These are phyloP conservation scores for Erucastrum elatum DNA, from an alignment of 345 rosid species.

Conservation along the genomic window DNA sequence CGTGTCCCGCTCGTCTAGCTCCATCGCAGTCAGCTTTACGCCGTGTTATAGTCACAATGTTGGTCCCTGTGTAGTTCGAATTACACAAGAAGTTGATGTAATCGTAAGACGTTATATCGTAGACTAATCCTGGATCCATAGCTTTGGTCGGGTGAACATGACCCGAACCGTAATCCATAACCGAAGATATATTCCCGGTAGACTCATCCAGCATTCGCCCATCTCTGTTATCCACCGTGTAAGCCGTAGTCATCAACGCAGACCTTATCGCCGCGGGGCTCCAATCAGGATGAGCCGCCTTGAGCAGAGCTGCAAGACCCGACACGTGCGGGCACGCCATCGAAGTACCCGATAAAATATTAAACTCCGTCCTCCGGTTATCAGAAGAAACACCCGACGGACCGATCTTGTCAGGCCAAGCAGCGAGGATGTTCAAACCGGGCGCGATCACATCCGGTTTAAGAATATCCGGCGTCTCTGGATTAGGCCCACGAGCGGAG, in stretches of 20 bases:
- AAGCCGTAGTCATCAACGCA: constrained; percentile 88
- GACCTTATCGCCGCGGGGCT: constrained; percentile 84
- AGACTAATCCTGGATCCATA: constrained; percentile 80
- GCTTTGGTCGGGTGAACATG: constrained; percentile 91
- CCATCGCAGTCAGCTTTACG: constrained; percentile 61
- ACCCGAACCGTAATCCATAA: constrained; percentile 77
- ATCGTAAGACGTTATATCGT: constrained; percentile 62
- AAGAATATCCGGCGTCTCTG: constrained; percentile 71
- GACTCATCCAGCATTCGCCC: constrained; percentile 77
- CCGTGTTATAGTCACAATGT: constrained; percentile 65
- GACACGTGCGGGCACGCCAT: constrained; percentile 98
- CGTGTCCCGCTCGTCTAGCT: constrained; percentile 68
- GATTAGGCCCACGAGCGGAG: constrained; percentile 86
- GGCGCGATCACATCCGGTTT: constrained; percentile 94
- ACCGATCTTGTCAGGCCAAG: constrained; percentile 85
- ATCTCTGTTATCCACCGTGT: constrained; percentile 59
- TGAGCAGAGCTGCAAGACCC: constrained; percentile 83
- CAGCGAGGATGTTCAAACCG: constrained; percentile 88
- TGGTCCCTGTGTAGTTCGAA: constrained; percentile 61
- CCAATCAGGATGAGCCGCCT: constrained; percentile 91
- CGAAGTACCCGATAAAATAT: constrained; percentile 89
- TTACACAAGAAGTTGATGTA: constrained; percentile 82
- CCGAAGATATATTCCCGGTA: constrained; percentile 63
- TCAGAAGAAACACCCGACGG: constrained; percentile 73
- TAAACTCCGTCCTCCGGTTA: constrained; percentile 66